Conservation (phyloP, 176 grass and related monocot genomes). For the Cocos nucifera region DNA sequence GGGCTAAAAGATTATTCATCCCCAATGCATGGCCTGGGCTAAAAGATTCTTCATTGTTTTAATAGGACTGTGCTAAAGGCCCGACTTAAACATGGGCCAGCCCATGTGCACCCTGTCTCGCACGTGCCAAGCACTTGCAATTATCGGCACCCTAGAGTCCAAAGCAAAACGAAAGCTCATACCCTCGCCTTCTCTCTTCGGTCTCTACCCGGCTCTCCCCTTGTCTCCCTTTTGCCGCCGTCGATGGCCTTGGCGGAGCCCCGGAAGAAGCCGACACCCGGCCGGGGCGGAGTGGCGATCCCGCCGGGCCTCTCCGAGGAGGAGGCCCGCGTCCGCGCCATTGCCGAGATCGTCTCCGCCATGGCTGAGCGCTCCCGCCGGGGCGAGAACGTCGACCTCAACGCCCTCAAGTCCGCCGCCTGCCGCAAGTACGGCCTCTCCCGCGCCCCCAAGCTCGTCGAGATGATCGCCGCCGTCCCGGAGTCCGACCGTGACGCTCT, state of each 20-base stretch:
- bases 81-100: too few species aligned
- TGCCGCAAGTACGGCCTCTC: constrained; percentile 77
- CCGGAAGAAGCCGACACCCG: constrained; percentile 71
- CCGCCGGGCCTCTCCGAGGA: constrained; percentile 74
- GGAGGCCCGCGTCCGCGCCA: constrained; percentile 87
- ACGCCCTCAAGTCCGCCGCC: constrained; percentile 90
- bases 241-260: constrained; percentile 34
- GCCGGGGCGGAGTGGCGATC: constrained; percentile 63
- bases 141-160: too few species aligned
- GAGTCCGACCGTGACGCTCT: constrained; percentile 78
- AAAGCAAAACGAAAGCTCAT: too few species aligned
- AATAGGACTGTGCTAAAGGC: too few species aligned
- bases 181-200: too few species aligned
- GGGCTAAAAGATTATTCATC: too few species aligned
- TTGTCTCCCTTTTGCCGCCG: constrained; percentile 5
- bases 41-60: too few species aligned
- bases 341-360: constrained; percentile 88
- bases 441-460: constrained; percentile 83
- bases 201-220: too few species aligned
- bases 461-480: constrained; percentile 94
- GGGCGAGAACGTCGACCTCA: constrained; percentile 89
- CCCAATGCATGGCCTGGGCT: too few species aligned
- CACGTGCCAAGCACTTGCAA: too few species aligned
- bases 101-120: too few species aligned
- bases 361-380: constrained; percentile 91